A percentile compares a stretch with the other conserved stretches of the same genome.
Evolutionary conservation across 1,139 yeast species (phyloP).

Genomic region (Blastobotrys illinoisensis): DNA sequence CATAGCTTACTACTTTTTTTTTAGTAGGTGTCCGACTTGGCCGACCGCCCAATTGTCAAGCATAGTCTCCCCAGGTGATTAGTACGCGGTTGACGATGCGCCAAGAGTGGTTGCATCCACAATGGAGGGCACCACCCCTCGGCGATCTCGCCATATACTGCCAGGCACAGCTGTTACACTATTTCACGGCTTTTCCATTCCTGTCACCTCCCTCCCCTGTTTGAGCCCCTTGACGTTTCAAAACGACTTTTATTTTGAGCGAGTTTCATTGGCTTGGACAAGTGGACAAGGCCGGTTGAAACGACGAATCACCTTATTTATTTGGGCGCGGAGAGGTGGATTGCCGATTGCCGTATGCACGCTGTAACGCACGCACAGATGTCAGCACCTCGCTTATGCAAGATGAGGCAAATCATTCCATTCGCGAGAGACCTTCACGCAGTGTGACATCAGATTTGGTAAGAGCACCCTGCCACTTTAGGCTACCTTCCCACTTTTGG

Average conservation of each 20-base stretch:
- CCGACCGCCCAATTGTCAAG: no score
- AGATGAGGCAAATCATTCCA: not conserved
- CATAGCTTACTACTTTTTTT: no score
- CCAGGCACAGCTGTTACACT: no score
- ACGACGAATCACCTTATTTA: not conserved
- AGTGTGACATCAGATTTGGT: not conserved
- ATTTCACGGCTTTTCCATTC: not conserved
- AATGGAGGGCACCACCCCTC: not conserved
- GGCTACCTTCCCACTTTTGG: no score
- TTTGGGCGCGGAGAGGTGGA: not conserved
- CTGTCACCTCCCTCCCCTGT: no score
- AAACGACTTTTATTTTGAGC: no score
- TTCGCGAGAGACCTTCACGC: not conserved
- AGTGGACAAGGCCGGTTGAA: no score
- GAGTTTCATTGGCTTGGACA: no score
- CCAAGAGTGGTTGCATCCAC: not conserved
- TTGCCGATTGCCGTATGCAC: not conserved
- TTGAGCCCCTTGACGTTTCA: no score
- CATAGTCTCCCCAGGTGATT: no score
- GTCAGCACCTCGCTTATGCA: conserved; percentile 1
- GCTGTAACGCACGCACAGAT: not conserved
- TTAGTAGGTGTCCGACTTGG: no score
- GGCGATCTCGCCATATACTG: not conserved
- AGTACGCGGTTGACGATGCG: not conserved
- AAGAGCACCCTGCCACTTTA: no score